A percentile compares a stretch with the other conserved stretches of the same genome.
These are phyloP conservation scores for Pythium brachiatum DNA, from an alignment of 352 stramenopile genomes.

Conservation along the genomic window DNA sequence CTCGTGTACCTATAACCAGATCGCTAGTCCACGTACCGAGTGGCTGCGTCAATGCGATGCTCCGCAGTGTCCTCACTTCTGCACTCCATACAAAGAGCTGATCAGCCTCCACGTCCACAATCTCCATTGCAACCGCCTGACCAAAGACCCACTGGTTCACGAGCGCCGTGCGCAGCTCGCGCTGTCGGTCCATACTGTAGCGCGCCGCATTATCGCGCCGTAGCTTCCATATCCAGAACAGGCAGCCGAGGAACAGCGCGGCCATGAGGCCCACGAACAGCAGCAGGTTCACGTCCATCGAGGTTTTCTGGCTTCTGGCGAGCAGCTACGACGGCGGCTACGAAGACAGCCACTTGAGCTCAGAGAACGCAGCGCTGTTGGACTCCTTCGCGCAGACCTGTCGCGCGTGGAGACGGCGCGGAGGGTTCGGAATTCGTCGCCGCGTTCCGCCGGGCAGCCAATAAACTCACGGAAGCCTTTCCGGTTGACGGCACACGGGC, in stretches of 20 bases:
- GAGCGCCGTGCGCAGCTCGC: conserved; percentile 28
- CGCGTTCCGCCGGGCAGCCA: background rate
- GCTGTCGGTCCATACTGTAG: conserved; percentile 6
- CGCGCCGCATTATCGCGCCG: conserved; percentile 23
- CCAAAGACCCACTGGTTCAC: conserved; percentile 26
- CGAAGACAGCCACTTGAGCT: background rate
- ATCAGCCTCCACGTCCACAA: background rate
- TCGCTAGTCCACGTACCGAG: conserved; percentile 19
- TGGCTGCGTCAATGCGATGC: conserved; percentile 47
- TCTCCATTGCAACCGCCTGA: conserved; percentile 4
- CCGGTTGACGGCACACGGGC: background rate
- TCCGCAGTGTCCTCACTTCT: conserved; percentile 28
- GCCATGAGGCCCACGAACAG: conserved; percentile 39
- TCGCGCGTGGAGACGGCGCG: background rate
- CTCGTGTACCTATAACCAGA: background rate
- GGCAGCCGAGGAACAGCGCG: conserved; percentile 32
- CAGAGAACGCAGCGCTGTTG: background rate
- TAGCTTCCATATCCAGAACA: conserved; percentile 33
- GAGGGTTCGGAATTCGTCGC: background rate
- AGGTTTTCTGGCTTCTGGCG: background rate
- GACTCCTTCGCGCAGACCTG: too few relatives aligned
- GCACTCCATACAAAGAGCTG: background rate
- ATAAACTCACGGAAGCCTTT: background rate
- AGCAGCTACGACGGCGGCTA: background rate
- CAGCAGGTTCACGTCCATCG: conserved; percentile 28